Conservation (phyloP, 1,139 yeast genomes). For the Pichia sp. region DNA sequence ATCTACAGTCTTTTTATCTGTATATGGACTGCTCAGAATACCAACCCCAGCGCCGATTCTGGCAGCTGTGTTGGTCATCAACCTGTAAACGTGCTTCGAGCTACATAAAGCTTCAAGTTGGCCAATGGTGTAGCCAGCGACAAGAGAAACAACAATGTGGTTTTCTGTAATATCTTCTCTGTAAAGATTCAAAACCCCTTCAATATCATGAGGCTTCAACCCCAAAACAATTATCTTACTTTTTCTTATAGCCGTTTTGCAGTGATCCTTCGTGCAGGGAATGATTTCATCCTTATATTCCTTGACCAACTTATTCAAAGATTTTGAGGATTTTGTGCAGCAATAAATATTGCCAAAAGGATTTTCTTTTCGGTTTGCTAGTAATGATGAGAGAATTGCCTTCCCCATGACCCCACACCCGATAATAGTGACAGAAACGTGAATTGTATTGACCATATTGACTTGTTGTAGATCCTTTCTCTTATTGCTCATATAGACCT, state of each 20-base stretch:
- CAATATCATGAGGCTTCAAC: slow-evolving; percentile 79
- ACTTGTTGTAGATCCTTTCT: no score
- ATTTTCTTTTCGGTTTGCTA: slow-evolving; percentile 40
- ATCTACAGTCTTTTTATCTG: slow-evolving; percentile 40
- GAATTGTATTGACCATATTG: no score
- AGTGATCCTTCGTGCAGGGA: slow-evolving; percentile 51
- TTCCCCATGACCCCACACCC: slow-evolving; percentile 98
- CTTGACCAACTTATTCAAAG: slow-evolving; percentile 44
- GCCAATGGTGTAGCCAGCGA: slow-evolving; percentile 87
- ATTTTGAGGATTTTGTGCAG: slow-evolving; percentile 59
- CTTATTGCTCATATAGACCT: no score
- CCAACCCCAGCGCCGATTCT: slow-evolving; percentile 92
- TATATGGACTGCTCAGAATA: slow-evolving; percentile 47
- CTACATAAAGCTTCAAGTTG: slow-evolving; percentile 53
- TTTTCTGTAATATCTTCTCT: slow-evolving; percentile 35
- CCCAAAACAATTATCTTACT: slow-evolving; percentile 77
- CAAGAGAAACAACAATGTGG: slow-evolving; percentile 72
- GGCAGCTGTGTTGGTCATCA: slow-evolving; percentile 97
- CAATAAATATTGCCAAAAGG: slow-evolving; percentile 64
- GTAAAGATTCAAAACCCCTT: slow-evolving; percentile 43
- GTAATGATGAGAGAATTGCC: slow-evolving; percentile 84
- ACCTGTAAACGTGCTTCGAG: slow-evolving; percentile 66
- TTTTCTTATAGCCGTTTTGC: slow-evolving; percentile 51
- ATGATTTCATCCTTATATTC: slow-evolving; percentile 46
- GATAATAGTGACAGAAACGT: slow-evolving; percentile 64